Conservation (phyloP, 345 rosid genomes). For the Populus nigra region DNA sequence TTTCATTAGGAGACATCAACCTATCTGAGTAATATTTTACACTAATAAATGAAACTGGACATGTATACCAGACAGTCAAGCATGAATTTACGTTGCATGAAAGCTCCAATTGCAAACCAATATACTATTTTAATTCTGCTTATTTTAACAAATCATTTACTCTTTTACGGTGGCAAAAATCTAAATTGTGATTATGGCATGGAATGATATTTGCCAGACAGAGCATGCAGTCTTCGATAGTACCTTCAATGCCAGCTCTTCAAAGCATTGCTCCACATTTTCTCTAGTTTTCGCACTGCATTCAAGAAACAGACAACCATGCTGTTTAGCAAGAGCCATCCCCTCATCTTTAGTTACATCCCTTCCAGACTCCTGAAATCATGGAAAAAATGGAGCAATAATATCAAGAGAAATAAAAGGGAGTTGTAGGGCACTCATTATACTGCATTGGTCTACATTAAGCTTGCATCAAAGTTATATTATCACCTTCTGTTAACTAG, state of each 20-base stretch:
- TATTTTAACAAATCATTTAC: background rate
- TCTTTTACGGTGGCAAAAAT: background rate
- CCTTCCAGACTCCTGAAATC: slow-evolving; percentile 77
- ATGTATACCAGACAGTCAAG: background rate
- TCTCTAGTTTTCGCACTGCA: slow-evolving; percentile 90
- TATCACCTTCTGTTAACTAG: background rate
- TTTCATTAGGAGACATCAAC: background rate
- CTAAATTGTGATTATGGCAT: background rate
- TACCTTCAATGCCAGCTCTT: slow-evolving; percentile 89
- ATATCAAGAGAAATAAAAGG: background rate
- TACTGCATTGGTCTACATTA: background rate
- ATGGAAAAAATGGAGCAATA: background rate
- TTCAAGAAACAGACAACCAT: slow-evolving; percentile 69
- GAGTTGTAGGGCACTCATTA: background rate
- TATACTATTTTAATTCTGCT: background rate
- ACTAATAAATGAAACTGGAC: background rate
- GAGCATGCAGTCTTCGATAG: background rate
- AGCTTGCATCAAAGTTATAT: background rate
- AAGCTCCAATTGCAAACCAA: background rate
- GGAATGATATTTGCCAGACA: background rate
- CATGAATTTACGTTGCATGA: background rate
- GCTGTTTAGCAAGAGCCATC: slow-evolving; percentile 65
- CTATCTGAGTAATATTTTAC: background rate
- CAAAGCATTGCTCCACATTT: slow-evolving; percentile 86
- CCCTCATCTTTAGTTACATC: slow-evolving; percentile 90